Percentiles rank a stretch among this genome's conserved stretches.
phyloP scores from a whole-genome alignment of 805 yeast genomes.

The Candida adriatica region DNA sequence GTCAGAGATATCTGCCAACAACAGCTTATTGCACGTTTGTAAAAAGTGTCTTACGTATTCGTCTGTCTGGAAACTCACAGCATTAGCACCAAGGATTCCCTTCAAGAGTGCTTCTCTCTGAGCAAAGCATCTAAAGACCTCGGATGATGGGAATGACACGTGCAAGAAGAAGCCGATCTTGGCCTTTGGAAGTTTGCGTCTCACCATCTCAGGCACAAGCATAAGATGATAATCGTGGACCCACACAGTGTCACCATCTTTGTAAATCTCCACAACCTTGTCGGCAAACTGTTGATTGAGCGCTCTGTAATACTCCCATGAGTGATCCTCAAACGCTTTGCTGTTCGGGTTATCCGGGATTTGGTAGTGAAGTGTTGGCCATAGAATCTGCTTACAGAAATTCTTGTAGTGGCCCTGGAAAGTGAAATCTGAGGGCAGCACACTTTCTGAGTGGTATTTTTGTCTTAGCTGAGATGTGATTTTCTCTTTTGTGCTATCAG shows the following conservation, averaged over 20 bases:
- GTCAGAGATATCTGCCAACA: constrained; percentile 75
- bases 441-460: constrained; percentile 55
- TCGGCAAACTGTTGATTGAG: constrained; percentile 80
- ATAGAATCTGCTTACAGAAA: constrained; percentile 87
- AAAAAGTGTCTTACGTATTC: constrained; percentile 92
- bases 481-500: constrained; percentile 43
- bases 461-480: constrained; percentile 42
- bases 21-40: constrained; percentile 79
- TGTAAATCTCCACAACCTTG: constrained; percentile 57
- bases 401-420: constrained; percentile 88
- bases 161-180: constrained; percentile 89
- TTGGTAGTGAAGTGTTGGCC: constrained; percentile 95
- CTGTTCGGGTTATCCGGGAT: constrained; percentile 93
- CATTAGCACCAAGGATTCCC: constrained; percentile 87
- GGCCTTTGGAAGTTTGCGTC: constrained; percentile 70
- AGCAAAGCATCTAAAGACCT: constrained; percentile 90
- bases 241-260: constrained; percentile 79
- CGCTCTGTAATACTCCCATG: constrained; percentile 78
- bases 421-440: constrained; percentile 68
- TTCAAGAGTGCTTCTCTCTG: constrained; percentile 68
- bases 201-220: constrained; percentile 78
- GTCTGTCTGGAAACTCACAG: constrained; percentile 82
- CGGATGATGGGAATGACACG: constrained; percentile 92
- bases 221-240: constrained; percentile 90
- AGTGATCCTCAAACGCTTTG: constrained; percentile 91